Evolutionary conservation across 306 rosid species (phyloP).

Genomic region (Vigna nakashimae): DNA sequence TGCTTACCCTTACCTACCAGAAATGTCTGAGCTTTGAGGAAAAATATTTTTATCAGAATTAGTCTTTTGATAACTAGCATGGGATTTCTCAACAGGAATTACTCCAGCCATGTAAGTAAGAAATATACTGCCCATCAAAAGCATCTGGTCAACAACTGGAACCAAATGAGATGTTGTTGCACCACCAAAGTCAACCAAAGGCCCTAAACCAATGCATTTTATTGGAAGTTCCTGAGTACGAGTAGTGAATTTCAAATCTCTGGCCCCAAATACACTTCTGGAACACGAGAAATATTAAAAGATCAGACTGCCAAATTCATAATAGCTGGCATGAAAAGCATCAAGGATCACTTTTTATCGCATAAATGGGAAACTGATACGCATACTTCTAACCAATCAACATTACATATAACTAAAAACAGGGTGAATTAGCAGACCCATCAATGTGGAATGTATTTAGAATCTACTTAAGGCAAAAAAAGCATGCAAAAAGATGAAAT

Average conservation of each 20-base stretch:
- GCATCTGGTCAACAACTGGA: slow-evolving; percentile 79
- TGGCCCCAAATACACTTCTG: slow-evolving; percentile 48
- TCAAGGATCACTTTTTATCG: not conserved
- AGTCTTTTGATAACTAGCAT: slow-evolving; percentile 52
- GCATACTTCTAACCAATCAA: slow-evolving; percentile 16
- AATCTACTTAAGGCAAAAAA: slow-evolving; percentile 23
- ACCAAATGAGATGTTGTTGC: slow-evolving; percentile 62
- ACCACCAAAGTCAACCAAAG: slow-evolving; percentile 68
- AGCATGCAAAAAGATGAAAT: slow-evolving; percentile 16
- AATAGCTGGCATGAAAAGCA: slow-evolving; percentile 28
- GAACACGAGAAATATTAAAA: slow-evolving; percentile 40
- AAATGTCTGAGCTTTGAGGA: slow-evolving; percentile 58
- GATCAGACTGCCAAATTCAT: slow-evolving; percentile 34
- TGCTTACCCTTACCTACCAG: slow-evolving; percentile 99
- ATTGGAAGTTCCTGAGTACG: slow-evolving; percentile 46
- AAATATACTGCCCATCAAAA: slow-evolving; percentile 83
- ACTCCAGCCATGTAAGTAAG: slow-evolving; percentile 92
- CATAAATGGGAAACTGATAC: slow-evolving; percentile 14
- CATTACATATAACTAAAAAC: not conserved
- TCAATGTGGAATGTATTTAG: not conserved
- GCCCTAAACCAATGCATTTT: slow-evolving; percentile 64
- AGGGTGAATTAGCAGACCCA: slow-evolving; percentile 19
- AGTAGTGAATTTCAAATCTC: slow-evolving; percentile 48
- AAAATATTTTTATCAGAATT: slow-evolving; percentile 50
- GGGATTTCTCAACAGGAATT: slow-evolving; percentile 63